Evolutionary conservation across 371 early-diverging fungal species (phyloP), one percentile per base, ranked within the genome.

Genomic region (Rhizopus stolonifer): DNA sequence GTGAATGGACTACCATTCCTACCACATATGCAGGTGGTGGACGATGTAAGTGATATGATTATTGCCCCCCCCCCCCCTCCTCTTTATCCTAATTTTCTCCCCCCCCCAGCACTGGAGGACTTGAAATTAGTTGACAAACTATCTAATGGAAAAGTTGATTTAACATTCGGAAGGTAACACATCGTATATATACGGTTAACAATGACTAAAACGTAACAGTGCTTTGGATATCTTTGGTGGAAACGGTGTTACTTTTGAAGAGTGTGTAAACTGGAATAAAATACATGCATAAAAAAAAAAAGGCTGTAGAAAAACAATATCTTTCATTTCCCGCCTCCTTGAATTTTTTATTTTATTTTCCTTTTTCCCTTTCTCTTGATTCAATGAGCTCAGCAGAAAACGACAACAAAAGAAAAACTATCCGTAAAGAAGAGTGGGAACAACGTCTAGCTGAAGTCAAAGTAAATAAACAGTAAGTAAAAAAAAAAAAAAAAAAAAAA

Each of bases 161-260:
- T 96, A 54, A 98, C 98, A 1, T 90, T 89, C 69, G 98, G 98
- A 60, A 90, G 87, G 86, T 82, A 77, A 61, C 9, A 32, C 4
- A 13, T 10, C n/a, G n/a, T n/a, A n/a, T n/a, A n/a, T n/a, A n/a
- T n/a, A n/a, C n/a, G n/a, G n/a, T n/a, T n/a, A n/a, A n/a, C n/a
- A n/a, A n/a, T n/a, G n/a, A n/a, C n/a, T n/a, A n/a, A n/a, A n/a
- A n/a, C n/a, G n/a, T 39, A 9, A 29, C 46, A 92, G 95, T 65
- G 95, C 96, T 4, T 67, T 98, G 64, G 98, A 98, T 74, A 89
- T 98, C n/a, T 98, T 98, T 83, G 98, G 98, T 26, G 96, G 98
- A 8, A 68, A 63, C 34, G 82, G 82, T 22, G 88, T 98, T 29
- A 82, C 74, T 45, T 92, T 97, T 67, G 72, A 68, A 3, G 93